Base-by-base conservation (phyloP, 768 basidiomycete species). In the Nidula microcarpa region DNA sequence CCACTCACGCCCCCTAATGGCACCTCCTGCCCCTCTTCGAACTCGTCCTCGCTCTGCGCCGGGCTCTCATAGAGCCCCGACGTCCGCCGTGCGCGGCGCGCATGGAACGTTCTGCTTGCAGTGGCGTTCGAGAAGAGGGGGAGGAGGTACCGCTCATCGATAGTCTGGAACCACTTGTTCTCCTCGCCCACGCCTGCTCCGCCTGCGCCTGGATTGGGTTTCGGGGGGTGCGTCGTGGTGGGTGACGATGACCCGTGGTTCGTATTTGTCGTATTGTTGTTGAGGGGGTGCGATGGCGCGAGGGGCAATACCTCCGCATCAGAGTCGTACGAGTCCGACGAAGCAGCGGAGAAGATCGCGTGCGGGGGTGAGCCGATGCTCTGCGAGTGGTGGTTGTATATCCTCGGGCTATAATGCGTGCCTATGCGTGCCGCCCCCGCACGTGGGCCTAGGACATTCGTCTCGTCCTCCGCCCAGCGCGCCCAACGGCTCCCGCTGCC, bases 81-180 rank as follows among this genome's bases (percentile, higher is more conserved):
- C 44, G 68, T 68, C 55, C 85, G 73, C 45, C 87, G 77, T 5
- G 86, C 86, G 47, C 81, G 74, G 33, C 89, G 82, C 2, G 91
- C 91, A 61, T 94, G 86, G 76, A 91, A 92, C 55, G 87, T 87
- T 60, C 91, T 77, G 57, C 88, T 91, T 14, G 92, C 92, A 0
- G 92, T 93, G 13, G 90, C 91, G 63, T 94, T 94, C 47, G 91
- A 92, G 74, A 94, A 98, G 36, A 98, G 74, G 17, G 95, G 95
- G 2, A 98, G 70, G 16, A 99, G 74, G 67, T 96, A 99, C 58
- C 93, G 81, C 71, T 99, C 94, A 69, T 99, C 96, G 37, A 99
- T 71, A 44, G 87, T 79, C 60, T 94, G 94, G 85, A 98, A 98
- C 94, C 94, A 98, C 67, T 91, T 91, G 32, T 91, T 87, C 50